phyloP scores from a whole-genome alignment of 768 basidiomycete genomes.

The Psilocybe subaeruginosa region DNA sequence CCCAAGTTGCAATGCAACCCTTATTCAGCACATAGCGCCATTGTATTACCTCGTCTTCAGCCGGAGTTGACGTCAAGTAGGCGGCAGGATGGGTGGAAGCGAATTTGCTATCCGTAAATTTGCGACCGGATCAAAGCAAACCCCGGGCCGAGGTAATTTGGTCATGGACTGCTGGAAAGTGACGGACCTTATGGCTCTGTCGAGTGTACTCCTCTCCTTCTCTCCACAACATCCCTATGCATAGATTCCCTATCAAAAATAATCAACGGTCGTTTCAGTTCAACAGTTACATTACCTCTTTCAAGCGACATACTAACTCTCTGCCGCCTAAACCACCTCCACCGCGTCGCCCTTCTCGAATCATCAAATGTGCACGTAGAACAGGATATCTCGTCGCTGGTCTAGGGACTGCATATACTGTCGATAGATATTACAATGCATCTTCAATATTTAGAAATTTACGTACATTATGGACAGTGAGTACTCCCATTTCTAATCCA shows the following conservation, averaged over 20 bases:
- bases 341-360: neutral
- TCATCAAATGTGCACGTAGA: slow-evolving; percentile 24
- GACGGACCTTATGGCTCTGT: neutral
- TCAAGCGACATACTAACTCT: neutral
- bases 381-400: slow-evolving; percentile 40
- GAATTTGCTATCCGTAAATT: neutral
- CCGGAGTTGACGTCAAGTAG: neutral
- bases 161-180: neutral
- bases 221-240: neutral
- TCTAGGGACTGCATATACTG: slow-evolving; percentile 41
- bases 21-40: too few species aligned
- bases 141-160: neutral
- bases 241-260: neutral
- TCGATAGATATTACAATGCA: slow-evolving; percentile 60
- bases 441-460: slow-evolving; percentile 57
- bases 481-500: slow-evolving; percentile 15
- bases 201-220: neutral
- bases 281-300: neutral
- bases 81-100: neutral
- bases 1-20: too few species aligned
- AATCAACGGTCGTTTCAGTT: neutral
- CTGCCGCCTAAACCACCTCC: neutral
- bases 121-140: neutral
- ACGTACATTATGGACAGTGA: slow-evolving; percentile 54
- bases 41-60: neutral